Base-by-base conservation (phyloP, 495 filamentous ascomycete species). In the Rhizodiscina lignyota region DNA sequence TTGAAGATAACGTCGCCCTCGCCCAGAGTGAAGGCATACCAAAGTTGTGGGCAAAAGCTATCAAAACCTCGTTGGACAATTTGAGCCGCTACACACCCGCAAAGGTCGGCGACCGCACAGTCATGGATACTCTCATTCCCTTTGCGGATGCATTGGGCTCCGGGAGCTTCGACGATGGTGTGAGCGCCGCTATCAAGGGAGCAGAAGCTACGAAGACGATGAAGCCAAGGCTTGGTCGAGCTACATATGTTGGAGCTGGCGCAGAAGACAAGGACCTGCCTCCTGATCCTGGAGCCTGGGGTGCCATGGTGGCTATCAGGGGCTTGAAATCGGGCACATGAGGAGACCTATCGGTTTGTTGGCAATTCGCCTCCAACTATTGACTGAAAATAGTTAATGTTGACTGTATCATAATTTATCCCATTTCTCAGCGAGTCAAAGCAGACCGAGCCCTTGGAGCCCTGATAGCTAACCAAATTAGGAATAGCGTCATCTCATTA, bases 221-320 rank as follows among this genome's bases (percentile, higher is more conserved):
- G 89, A 73, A 72, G 52, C 79, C 89, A 22, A 86, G 73, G 45
- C 58, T 97, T 18, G 89, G 89, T 4, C 65, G 89, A 39, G 75
- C 79, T 4, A 86, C 94, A 11, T 97, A 97, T 59, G 76, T 97
- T 40, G 86, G 84, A 23, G n/a, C n/a, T n/a, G n/a, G n/a, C n/a
- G n/a, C n/a, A n/a, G n/a, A n/a, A n/a, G n/a, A n/a, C n/a, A 77
- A 84, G n/a, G 66, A 78, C 35, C 76, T 74, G 0, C 68, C 81
- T 45, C 85, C 87, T 6, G 89, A 97, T 56, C 89, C 89, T 2
- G 89, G 89, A 5, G 89, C 89, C 17, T 79, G 70, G 65, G 91
- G 83, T 26, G 59, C 92, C 45, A 78, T 66, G 16, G 71, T 74
- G 46, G 84, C 96, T 50, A 73, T 93, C 53, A 58, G 65, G 37